phyloP scores from a whole-genome alignment of 2,329 filamentous ascomycete genomes.

The Fusarium subtropicale region DNA sequence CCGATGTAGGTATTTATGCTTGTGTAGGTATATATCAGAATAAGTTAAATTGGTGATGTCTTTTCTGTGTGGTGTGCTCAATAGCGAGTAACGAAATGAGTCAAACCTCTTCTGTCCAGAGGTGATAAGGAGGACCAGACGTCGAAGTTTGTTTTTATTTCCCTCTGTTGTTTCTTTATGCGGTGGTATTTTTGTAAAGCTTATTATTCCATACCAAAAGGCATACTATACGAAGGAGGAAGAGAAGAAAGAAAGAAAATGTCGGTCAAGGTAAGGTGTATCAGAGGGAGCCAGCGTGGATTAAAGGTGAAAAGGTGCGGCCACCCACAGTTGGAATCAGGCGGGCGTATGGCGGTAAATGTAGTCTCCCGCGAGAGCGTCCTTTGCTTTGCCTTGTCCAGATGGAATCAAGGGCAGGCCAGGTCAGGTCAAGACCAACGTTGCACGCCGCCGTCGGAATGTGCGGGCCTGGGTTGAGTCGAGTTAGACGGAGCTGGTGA shows the following conservation, averaged over 20 bases:
- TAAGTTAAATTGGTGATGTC: not conserved
- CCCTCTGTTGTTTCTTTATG: slow-evolving; percentile 1
- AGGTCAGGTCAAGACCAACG: slow-evolving; percentile 25
- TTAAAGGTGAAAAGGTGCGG: slow-evolving; percentile 7
- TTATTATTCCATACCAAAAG: not conserved
- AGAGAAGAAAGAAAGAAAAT: slow-evolving; percentile 1
- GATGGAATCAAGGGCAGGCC: slow-evolving; percentile 46
- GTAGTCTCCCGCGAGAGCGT: slow-evolving; percentile 38
- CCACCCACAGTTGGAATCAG: slow-evolving; percentile 25
- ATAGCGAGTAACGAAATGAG: not conserved
- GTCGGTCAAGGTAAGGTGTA: slow-evolving; percentile 14
- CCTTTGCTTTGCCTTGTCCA: slow-evolving; percentile 1
- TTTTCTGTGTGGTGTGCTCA: slow-evolving; percentile 1
- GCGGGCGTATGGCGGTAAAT: slow-evolving; percentile 41
- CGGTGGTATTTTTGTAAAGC: slow-evolving; percentile 12
- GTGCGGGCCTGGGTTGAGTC: slow-evolving; percentile 35
- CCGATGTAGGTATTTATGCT: no score
- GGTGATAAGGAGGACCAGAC: not conserved
- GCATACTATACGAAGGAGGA: not conserved
- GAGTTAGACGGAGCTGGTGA: slow-evolving; percentile 4
- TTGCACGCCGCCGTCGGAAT: slow-evolving; percentile 46
- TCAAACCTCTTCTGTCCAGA: not conserved
- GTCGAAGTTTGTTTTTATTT: not conserved
- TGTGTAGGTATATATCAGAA: not conserved
- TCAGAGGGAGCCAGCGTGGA: not conserved